Evolutionary conservation across 768 basidiomycete species (phyloP), one percentile per base, ranked within the genome.

Genomic region (Mycena galericulata): DNA sequence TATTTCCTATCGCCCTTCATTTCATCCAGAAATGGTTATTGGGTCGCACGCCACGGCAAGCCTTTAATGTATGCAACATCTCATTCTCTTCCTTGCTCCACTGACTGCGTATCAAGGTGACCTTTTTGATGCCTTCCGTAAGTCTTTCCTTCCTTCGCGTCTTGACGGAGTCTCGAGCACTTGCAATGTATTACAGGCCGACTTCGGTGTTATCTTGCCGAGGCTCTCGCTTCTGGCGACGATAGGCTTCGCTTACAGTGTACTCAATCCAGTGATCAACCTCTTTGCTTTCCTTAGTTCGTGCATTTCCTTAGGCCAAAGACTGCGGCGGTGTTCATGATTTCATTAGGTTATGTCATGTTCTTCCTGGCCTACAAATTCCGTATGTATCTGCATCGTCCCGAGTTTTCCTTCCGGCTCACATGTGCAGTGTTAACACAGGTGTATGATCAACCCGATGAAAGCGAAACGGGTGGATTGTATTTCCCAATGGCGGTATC

Each of bases 201-300:
- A 88, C 72, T 87, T 88, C 62, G 86, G 87, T 4, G 75, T 81
- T 5, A 75, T 86, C 24, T 69, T 89, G 20, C 88, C 88, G 17
- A 79, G 84, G 18, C 74, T 88, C 45, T 88, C 87, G 4, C 79
- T 88, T 10, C 78, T 89, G 27, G 86, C 86, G 3, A 85, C 86
- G 1, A 86, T 87, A 41, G 82, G 78, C 4, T 82, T 88, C 63
- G 84, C 86, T 0, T 92, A 92, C 77, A 87, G 85, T 66, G 84
- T 91, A 30, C 83, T 92, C 57, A 87, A 88, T 3, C 90, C 91
- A 6, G 77, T 93, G 49, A 89, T 92, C 75, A 91, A 89, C 74
- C 82, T 89, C 1, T 82, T 93, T 32, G 89, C 89, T 1, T 75
- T 87, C 9, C 76, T 88, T n/a, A 86, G 89, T 85, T 26, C 67